Percentiles rank a stretch among this genome's conserved stretches.
These are phyloP conservation scores for Herpetomonas muscarum DNA, from an alignment of 208 protist genomes.

Conservation along the genomic window DNA sequence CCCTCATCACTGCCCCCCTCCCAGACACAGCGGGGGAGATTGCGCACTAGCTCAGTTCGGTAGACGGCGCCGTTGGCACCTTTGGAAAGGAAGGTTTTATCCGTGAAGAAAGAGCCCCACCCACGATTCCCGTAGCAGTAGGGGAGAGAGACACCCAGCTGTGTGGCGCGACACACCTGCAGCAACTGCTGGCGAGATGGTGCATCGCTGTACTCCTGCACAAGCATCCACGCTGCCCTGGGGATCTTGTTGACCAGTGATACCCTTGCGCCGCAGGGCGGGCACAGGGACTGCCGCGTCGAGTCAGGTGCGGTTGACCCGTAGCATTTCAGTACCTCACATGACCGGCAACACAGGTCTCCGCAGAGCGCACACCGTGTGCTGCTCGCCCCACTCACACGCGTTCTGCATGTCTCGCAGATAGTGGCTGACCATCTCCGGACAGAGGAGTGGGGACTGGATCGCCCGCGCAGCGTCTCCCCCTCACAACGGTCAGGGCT, in stretches of 20 bases:
- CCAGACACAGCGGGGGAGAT: conserved; percentile 10
- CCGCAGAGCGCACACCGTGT: too few relatives aligned
- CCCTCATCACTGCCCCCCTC: conserved; percentile 15
- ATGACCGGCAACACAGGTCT: too few relatives aligned
- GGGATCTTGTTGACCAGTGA: conserved; percentile 25
- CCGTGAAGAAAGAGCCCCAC: conserved; percentile 42
- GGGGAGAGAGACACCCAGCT: conserved; percentile 36
- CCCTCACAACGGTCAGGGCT: too few relatives aligned
- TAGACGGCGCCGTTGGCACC: conserved; percentile 46
- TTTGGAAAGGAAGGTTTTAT: conserved; percentile 35
- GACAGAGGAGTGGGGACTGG: too few relatives aligned
- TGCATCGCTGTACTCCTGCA: conserved; percentile 34
- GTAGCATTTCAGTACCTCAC: too few relatives aligned
- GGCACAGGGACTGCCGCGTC: conserved; percentile 8
- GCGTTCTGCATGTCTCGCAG: too few relatives aligned
- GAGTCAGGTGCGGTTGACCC: not conserved
- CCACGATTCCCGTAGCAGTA: conserved; percentile 31
- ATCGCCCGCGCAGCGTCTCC: too few relatives aligned
- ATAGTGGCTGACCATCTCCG: too few relatives aligned
- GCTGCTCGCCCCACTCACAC: too few relatives aligned
- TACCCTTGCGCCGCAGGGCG: conserved; percentile 21
- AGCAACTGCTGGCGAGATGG: conserved; percentile 17
- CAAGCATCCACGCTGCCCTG: conserved; percentile 20
- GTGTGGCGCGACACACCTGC: conserved; percentile 39
- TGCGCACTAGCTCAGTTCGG: conserved; percentile 19